Evolutionary conservation across 495 filamentous ascomycete species (phyloP).

Genomic region (Penicillium lagena): DNA sequence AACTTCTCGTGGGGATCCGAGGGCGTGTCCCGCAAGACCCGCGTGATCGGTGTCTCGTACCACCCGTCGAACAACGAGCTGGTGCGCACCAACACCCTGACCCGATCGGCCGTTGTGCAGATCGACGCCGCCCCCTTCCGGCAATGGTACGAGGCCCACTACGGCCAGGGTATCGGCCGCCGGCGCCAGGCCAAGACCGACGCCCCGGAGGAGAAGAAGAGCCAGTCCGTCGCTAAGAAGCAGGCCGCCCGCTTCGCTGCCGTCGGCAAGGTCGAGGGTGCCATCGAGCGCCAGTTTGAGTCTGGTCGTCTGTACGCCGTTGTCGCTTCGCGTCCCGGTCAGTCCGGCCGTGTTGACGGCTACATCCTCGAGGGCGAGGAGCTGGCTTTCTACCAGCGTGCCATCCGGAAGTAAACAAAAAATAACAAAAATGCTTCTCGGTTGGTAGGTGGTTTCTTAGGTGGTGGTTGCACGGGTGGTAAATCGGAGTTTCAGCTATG

Average conservation of each 20-base stretch:
- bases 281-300: conserved; percentile 97
- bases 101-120: conserved; percentile 96
- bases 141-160: conserved; percentile 99
- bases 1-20: conserved; percentile 99
- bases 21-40: conserved; percentile 94
- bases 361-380: conserved; percentile 99
- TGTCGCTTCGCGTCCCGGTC: conserved; percentile 84
- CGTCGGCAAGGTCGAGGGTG: conserved; percentile 83
- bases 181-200: conserved; percentile 79
- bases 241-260: conserved; percentile 76
- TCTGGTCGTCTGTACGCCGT: conserved; percentile 94
- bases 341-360: conserved; percentile 92
- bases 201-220: conserved; percentile 76
- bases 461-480: conserved; percentile 35
- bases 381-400: conserved; percentile 98
- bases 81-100: conserved; percentile 99
- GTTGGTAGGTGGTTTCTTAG: conserved; percentile 13
- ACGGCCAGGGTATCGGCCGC: conserved; percentile 81
- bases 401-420: conserved; percentile 85
- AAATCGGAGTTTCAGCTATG: conserved; percentile 43
- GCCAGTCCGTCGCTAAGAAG: conserved; percentile 90
- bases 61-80: conserved; percentile 99
- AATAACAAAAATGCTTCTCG: conserved; percentile 28
- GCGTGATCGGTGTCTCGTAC: conserved; percentile 95
- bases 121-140: conserved; percentile 97